Evolutionary conservation across 2,329 filamentous ascomycete genomes (phyloP).

Genomic region (Aotearoamyces nothofagi): DNA sequence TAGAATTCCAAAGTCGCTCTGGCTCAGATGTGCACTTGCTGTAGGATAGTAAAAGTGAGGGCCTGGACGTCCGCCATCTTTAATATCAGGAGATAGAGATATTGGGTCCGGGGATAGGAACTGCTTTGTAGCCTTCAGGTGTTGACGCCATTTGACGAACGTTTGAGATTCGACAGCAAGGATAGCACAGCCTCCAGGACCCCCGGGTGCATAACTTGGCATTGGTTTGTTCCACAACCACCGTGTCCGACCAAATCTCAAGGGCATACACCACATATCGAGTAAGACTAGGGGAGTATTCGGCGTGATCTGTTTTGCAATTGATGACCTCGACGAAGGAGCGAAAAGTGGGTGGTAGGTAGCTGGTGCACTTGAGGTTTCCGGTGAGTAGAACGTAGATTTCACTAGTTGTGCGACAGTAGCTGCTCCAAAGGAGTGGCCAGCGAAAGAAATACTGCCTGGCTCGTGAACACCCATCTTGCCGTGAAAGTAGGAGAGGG

Average conservation of each 20-base stretch:
- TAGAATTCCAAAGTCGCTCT: slow-evolving; percentile 70
- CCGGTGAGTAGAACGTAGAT: slow-evolving; percentile 50
- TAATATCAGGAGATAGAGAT: slow-evolving; percentile 16
- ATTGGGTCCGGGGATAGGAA: slow-evolving; percentile 43
- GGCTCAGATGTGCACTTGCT: slow-evolving; percentile 64
- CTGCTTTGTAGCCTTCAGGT: slow-evolving; percentile 54
- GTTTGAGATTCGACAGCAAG: slow-evolving; percentile 61
- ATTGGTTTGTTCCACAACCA: slow-evolving; percentile 59
- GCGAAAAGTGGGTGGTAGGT: slow-evolving; percentile 43
- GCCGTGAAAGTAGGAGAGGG: slow-evolving; percentile 43
- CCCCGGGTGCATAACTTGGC: slow-evolving; percentile 43
- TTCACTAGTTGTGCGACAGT: slow-evolving; percentile 67
- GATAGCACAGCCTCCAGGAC: slow-evolving; percentile 39
- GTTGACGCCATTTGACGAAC: slow-evolving; percentile 65
- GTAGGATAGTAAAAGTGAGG: slow-evolving; percentile 63
- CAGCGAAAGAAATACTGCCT: slow-evolving; percentile 59
- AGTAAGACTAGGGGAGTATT: slow-evolving; percentile 52
- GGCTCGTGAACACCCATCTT: slow-evolving; percentile 53
- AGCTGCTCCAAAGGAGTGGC: slow-evolving; percentile 70
- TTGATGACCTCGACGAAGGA: slow-evolving; percentile 35
- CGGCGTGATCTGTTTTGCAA: slow-evolving; percentile 53
- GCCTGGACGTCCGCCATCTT: slow-evolving; percentile 11
- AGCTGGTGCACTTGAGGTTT: slow-evolving; percentile 26
- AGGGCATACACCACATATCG: slow-evolving; percentile 68
- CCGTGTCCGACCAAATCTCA: slow-evolving; percentile 44